These are phyloP conservation scores for Termitomyces sp. DNA, from an alignment of 768 basidiomycete genomes.

Conservation along the genomic window DNA sequence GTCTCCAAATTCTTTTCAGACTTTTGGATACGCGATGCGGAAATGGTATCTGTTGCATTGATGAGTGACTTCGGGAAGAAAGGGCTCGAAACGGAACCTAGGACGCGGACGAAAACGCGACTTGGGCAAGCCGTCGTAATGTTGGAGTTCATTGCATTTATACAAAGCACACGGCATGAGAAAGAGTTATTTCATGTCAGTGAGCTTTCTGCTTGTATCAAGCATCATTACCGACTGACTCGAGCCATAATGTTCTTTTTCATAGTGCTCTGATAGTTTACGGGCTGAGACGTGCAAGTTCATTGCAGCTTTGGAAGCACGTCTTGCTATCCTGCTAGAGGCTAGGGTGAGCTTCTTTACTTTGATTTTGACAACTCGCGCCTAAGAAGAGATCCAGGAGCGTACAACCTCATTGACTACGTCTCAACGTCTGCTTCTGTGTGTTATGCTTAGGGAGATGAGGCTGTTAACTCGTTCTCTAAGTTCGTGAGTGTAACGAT, in stretches of 20 bases:
- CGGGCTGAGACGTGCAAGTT: constrained; percentile 37
- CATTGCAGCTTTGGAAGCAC: constrained; percentile 47
- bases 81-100: constrained; percentile 4
- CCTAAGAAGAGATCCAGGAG: constrained; percentile 39
- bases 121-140: constrained; percentile 60
- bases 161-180: constrained; percentile 38
- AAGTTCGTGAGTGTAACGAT: constrained; percentile 42
- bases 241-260: not conserved
- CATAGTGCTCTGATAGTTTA: constrained; percentile 22
- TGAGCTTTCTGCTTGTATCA: not conserved
- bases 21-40: constrained; percentile 64
- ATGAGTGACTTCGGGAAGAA: constrained; percentile 41
- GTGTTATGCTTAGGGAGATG: constrained; percentile 58
- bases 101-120: constrained; percentile 43
- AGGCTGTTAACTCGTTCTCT: constrained; percentile 57
- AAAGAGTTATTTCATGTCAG: constrained; percentile 37
- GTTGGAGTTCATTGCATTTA: constrained; percentile 51
- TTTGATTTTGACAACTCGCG: not conserved
- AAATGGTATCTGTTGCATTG: constrained; percentile 70
- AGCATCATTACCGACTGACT: not conserved
- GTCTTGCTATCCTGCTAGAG: constrained; percentile 50
- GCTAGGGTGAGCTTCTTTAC: constrained; percentile 39
- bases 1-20: constrained; percentile 51
- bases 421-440: constrained; percentile 56
- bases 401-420: constrained; percentile 40